A percentile compares a stretch with the other conserved stretches of the same genome.
These are phyloP conservation scores for Amauroascus verrucosus DNA, from an alignment of 2,329 filamentous ascomycete species.

Conservation along the genomic window DNA sequence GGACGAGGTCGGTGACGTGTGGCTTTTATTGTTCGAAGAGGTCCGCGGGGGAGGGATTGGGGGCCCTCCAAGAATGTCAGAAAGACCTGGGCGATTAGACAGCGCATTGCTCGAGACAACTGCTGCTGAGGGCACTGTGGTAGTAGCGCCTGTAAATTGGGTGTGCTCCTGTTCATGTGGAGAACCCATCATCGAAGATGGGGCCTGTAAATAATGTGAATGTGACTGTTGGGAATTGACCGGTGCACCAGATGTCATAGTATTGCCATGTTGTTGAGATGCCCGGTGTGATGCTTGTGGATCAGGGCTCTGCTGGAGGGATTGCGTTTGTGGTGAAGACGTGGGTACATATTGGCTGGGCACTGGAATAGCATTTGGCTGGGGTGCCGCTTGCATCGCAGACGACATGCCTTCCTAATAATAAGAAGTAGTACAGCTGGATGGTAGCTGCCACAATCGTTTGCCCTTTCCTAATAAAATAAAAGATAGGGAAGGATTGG, in stretches of 20 bases:
- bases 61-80: conserved; percentile 48
- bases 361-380: conserved; percentile 43
- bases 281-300: conserved; percentile 28
- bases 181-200: conserved; percentile 36
- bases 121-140: conserved; percentile 27
- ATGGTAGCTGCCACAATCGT: conserved; percentile 7
- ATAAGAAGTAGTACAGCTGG: conserved; percentile 15
- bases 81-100: conserved; percentile 22
- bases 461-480: not conserved
- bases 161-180: conserved; percentile 37
- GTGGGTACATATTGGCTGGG: conserved; percentile 36
- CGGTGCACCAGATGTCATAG: conserved; percentile 13
- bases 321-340: conserved; percentile 42
- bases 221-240: conserved; percentile 23
- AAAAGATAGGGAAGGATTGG: not conserved
- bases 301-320: conserved; percentile 44
- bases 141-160: conserved; percentile 34
- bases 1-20: conserved; percentile 31
- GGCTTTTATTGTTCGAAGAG: conserved; percentile 57
- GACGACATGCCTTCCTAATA: conserved; percentile 48
- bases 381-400: conserved; percentile 52
- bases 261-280: conserved; percentile 17
- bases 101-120: conserved; percentile 12
- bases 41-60: conserved; percentile 70
- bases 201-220: conserved; percentile 26